phyloP scores from a whole-genome alignment of 768 basidiomycete species.

The Boletus coccyginus region DNA sequence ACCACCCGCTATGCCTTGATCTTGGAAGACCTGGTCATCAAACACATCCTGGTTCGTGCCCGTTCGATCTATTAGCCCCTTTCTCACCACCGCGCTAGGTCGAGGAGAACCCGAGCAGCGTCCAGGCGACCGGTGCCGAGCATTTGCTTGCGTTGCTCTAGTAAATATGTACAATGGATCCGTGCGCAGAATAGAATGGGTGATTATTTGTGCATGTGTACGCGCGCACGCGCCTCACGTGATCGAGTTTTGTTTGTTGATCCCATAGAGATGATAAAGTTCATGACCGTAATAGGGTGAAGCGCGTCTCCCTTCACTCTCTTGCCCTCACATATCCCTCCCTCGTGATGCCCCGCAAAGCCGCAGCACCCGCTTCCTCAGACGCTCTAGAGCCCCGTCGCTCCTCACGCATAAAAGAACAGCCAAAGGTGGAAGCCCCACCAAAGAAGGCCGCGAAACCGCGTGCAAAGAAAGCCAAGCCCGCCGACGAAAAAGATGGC shows the following conservation, averaged over 20 bases:
- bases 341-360: conserved; percentile 66
- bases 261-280: conserved; percentile 32
- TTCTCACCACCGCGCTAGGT: conserved; percentile 10
- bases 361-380: conserved; percentile 44
- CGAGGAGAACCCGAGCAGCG: conserved; percentile 4
- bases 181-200: conserved; percentile 15
- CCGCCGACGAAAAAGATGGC: conserved; percentile 43
- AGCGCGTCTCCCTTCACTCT: conserved; percentile 31
- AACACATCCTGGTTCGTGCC: conserved; percentile 54
- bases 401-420: conserved; percentile 72
- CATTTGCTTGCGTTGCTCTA: conserved; percentile 14
- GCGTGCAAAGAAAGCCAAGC: conserved; percentile 44
- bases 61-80: neutral
- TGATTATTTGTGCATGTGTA: conserved; percentile 30
- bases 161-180: neutral
- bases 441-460: conserved; percentile 67
- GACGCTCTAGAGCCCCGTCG: conserved; percentile 54
- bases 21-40: conserved; percentile 68
- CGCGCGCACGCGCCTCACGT: conserved; percentile 32
- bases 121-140: conserved; percentile 13
- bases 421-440: conserved; percentile 50
- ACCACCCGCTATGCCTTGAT: conserved; percentile 63
- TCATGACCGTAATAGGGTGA: conserved; percentile 25
- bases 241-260: conserved; percentile 36
- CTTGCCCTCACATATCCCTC: conserved; percentile 11